These are phyloP conservation scores for Xenosphaeropsis pyriputrescens DNA, from an alignment of 2,329 filamentous ascomycete genomes.

Conservation along the genomic window DNA sequence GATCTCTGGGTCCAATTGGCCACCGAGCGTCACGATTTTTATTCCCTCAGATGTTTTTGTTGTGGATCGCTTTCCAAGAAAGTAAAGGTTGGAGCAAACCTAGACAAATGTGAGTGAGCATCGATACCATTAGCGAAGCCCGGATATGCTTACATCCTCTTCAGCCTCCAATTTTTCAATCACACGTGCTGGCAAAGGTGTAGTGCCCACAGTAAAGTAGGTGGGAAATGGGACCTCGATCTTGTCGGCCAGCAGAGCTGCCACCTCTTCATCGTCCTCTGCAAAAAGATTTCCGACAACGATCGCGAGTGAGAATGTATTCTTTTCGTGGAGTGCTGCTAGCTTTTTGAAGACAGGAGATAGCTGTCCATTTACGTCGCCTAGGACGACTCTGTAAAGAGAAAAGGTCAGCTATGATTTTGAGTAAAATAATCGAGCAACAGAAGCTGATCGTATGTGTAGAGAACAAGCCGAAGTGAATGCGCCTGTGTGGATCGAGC, in stretches of 20 bases:
- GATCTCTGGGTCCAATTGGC: constrained; percentile 47
- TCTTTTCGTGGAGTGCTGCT: constrained; percentile 67
- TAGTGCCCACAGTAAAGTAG: constrained; percentile 75
- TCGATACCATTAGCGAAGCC: background rate
- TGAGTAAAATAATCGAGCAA: too few relatives aligned
- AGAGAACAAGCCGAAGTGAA: too few relatives aligned
- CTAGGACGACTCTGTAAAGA: constrained; percentile 37
- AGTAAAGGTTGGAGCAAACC: constrained; percentile 83
- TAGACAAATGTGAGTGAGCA: constrained; percentile 13
- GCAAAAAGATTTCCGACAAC: constrained; percentile 74
- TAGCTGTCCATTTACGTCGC: constrained; percentile 69
- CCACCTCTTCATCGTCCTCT: constrained; percentile 42
- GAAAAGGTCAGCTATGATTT: too few relatives aligned
- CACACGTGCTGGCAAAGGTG: constrained; percentile 55
- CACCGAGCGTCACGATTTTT: constrained; percentile 75
- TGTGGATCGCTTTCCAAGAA: constrained; percentile 72
- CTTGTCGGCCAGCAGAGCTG: constrained; percentile 54
- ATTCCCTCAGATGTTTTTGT: constrained; percentile 85
- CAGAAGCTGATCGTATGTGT: too few relatives aligned
- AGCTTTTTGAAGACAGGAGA: constrained; percentile 67
- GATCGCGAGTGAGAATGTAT: constrained; percentile 75
- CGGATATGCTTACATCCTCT: constrained; percentile 32
- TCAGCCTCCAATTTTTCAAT: constrained; percentile 60
- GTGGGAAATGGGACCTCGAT: constrained; percentile 67
- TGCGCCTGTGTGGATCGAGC: too few relatives aligned